Percentiles rank a stretch among this genome's conserved stretches.
These are phyloP conservation scores for Limnomonas spitsbergensis DNA, from an alignment of 139 green algal species.

Conservation along the genomic window DNA sequence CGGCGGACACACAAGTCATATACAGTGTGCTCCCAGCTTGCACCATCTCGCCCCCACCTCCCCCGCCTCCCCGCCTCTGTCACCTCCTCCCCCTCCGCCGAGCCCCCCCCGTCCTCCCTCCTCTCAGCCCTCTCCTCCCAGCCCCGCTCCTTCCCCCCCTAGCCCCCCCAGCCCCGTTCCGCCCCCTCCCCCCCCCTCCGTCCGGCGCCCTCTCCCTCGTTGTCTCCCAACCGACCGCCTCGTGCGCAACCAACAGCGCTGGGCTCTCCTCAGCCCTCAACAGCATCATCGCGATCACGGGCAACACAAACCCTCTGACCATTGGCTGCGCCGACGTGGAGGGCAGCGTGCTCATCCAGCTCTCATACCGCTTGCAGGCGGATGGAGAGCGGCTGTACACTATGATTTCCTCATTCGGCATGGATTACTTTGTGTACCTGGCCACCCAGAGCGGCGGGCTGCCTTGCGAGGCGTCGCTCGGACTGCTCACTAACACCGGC, in stretches of 20 bases:
- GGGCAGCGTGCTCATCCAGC: background rate
- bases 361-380: background rate
- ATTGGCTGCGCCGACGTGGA: background rate
- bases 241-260: background rate
- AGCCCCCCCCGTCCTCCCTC: background rate
- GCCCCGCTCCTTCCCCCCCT: background rate
- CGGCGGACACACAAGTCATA: background rate
- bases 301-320: background rate
- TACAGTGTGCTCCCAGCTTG: background rate
- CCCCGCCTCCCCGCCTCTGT: background rate
- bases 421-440: background rate
- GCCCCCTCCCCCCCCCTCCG: background rate
- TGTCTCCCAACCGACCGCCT: background rate
- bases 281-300: background rate
- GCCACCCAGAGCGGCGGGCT: background rate
- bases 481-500: no score
- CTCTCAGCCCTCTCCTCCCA: background rate
- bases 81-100: background rate
- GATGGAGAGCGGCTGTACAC: background rate
- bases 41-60: conserved; percentile 6
- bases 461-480: background rate
- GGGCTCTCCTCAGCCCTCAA: background rate
- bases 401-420: background rate
- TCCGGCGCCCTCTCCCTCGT: background rate
- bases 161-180: background rate